Conservation (phyloP, 1,284 basidiomycete species). For the Stygiomarasmius scandens region DNA sequence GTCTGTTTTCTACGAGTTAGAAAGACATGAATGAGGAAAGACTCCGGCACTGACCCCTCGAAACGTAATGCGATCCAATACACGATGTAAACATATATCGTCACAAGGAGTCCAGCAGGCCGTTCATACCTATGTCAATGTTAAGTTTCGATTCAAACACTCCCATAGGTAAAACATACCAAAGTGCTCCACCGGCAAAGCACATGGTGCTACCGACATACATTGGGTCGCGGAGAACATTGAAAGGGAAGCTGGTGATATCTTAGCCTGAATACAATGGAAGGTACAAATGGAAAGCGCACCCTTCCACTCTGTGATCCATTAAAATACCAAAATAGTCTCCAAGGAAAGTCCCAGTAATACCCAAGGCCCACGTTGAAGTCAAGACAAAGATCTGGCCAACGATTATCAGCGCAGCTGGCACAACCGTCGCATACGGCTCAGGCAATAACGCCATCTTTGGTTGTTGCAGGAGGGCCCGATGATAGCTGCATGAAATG, state of each 20-base stretch:
- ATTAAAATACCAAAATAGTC: conserved; percentile 95
- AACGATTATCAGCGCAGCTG: conserved; percentile 63
- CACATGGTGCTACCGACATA: conserved; percentile 91
- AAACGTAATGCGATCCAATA: conserved; percentile 83
- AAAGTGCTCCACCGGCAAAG: conserved; percentile 82
- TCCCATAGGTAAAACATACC: conserved; percentile 47
- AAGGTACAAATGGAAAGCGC: not conserved
- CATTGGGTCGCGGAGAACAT: conserved; percentile 93
- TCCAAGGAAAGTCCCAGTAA: conserved; percentile 94
- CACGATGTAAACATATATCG: conserved; percentile 78
- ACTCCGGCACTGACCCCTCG: conserved; percentile 70
- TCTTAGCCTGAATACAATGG: not conserved
- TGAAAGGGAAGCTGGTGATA: conserved; percentile 82
- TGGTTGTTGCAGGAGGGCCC: conserved; percentile 77
- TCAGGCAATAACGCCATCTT: conserved; percentile 55
- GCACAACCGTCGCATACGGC: conserved; percentile 63
- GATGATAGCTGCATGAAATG: conserved; percentile 58
- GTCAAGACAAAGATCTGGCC: conserved; percentile 86
- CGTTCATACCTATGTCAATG: conserved; percentile 63
- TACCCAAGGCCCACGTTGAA: conserved; percentile 89
- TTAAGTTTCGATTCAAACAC: not conserved
- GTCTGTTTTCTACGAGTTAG: conserved; percentile 40
- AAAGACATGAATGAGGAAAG: not conserved
- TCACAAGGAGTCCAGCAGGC: conserved; percentile 78
- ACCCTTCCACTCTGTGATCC: conserved; percentile 14